Base-by-base conservation (phyloP, 2,329 filamentous ascomycete genomes). In the Lachnellula occidentalis region DNA sequence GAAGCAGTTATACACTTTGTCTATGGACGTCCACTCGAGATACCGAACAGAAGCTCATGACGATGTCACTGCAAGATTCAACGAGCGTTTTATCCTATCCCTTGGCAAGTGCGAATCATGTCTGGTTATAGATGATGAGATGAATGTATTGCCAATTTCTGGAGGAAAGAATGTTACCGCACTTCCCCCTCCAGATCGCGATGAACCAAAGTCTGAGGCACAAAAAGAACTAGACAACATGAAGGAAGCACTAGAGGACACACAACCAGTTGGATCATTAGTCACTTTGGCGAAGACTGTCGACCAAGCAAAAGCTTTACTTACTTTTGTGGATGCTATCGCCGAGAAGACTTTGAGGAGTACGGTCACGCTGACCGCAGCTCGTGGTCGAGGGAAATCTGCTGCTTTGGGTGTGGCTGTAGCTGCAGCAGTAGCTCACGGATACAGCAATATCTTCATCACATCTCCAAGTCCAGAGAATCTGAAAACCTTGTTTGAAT, bases 401-500 rank as follows among this genome's bases (percentile, higher is more conserved):
- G 95, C 94, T 17, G 94, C 94, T 24, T 81, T 99, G 66, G 94
- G 94, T 73, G 86, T 99, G 50, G 91, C 94, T 3, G 88, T 99
- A 43, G 94, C 94, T 3, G 91, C 94, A 2, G 95, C 95, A 1
- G 82, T 99, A 45, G 92, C 94, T 1, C 89, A 97, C 69, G 94
- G 94, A 24, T 99, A 99, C 73, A 96, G 91, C 76, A 99, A 99
- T 71, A 96, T 99, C 66, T 99, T 99, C 74, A 96, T 99, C 69
- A 99, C 94, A 1, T 97, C 92, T 1, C 92, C 92, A 0, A 96
- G 90, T 58, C 94, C 94, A 0, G 95, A 99, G 74, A 99, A 99
- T 73, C 78, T 99, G 78, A 99, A 97, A 76, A 99, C 94, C 0
- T 78, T 99, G 7, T 99, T 99, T 69, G 92, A 99, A 67, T 99